These are phyloP conservation scores for Hippophae gyantsensis DNA, from an alignment of 306 rosid species.

Conservation along the genomic window DNA sequence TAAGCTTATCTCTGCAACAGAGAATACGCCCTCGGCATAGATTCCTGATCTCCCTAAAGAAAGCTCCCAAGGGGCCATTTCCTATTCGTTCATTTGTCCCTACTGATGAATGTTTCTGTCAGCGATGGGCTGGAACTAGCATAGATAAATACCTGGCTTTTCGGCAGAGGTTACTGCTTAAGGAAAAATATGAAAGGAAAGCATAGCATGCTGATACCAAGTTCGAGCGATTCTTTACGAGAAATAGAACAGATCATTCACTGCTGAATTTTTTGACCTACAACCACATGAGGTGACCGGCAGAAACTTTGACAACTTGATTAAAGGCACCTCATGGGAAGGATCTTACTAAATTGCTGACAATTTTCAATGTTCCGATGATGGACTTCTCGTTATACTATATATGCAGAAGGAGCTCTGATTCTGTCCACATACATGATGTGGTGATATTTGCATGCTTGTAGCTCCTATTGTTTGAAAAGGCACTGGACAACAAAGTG, in stretches of 20 bases:
- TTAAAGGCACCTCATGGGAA: conserved; percentile 3
- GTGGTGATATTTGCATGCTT: too few species aligned
- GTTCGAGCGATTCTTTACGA: conserved; percentile 6
- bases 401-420: conserved; percentile 26
- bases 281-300: conserved; percentile 5
- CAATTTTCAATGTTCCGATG: conserved; percentile 4
- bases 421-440: conserved; percentile 6
- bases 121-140: conserved; percentile 90
- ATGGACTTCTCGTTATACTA: conserved; percentile 15
- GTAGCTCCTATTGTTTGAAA: too few species aligned
- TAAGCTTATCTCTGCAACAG: conserved; percentile 90
- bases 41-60: conserved; percentile 84
- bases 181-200: conserved; percentile 64
- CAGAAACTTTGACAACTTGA: conserved; percentile 17
- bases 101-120: conserved; percentile 84
- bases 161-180: conserved; percentile 62
- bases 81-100: conserved; percentile 86
- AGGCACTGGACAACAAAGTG: too few species aligned
- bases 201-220: conserved; percentile 20
- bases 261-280: too few species aligned
- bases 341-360: conserved; percentile 2
- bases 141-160: conserved; percentile 76
- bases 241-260: too few species aligned
- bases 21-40: conserved; percentile 97
- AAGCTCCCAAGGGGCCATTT: conserved; percentile 95